A percentile compares a stretch with the other conserved stretches of the same genome.
Evolutionary conservation across 441 rosid species (phyloP).

Genomic region (Pelargonium fulgidum): DNA sequence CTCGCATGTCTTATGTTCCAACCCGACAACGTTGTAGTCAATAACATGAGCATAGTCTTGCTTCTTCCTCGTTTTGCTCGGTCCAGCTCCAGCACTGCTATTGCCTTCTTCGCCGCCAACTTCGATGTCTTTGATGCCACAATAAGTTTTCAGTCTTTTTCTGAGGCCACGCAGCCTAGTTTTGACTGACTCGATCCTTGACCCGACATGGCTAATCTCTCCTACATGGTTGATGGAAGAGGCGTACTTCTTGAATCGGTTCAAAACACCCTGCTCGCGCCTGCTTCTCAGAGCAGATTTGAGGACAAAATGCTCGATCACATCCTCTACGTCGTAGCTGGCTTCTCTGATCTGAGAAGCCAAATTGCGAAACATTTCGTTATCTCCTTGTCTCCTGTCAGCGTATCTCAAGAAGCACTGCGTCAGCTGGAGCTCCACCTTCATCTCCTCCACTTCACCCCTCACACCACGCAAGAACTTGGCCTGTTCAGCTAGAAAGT

Average conservation of each 20-base stretch:
- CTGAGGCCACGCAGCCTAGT: not conserved
- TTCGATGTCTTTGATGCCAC: slow-evolving; percentile 11
- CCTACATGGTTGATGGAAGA: slow-evolving; percentile 12
- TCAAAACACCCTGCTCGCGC: not conserved
- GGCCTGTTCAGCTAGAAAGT: slow-evolving; percentile 25
- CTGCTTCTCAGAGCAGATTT: slow-evolving; percentile 11
- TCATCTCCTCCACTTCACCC: slow-evolving; percentile 12
- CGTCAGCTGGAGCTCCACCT: not conserved
- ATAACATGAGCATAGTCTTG: not conserved
- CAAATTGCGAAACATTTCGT: slow-evolving; percentile 21
- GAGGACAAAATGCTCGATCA: slow-evolving; percentile 21
- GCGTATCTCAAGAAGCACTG: slow-evolving; percentile 31
- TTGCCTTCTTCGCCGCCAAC: not conserved
- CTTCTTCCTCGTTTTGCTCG: slow-evolving; percentile 8
- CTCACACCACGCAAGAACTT: slow-evolving; percentile 21
- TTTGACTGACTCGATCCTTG: too few species aligned
- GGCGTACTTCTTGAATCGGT: slow-evolving; percentile 10
- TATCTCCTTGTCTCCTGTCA: slow-evolving; percentile 25
- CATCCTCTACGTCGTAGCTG: slow-evolving; percentile 32
- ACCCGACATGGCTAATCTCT: slow-evolving; percentile 5
- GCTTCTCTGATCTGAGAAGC: slow-evolving; percentile 29
- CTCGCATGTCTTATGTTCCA: slow-evolving; percentile 24
- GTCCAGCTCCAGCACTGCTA: slow-evolving; percentile 17
- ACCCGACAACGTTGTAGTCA: slow-evolving; percentile 29
- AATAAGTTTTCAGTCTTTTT: slow-evolving; percentile 14